Evolutionary conservation across 768 basidiomycete species (phyloP), one percentile per base, ranked within the genome.

Genomic region (Kwoniella sp.): DNA sequence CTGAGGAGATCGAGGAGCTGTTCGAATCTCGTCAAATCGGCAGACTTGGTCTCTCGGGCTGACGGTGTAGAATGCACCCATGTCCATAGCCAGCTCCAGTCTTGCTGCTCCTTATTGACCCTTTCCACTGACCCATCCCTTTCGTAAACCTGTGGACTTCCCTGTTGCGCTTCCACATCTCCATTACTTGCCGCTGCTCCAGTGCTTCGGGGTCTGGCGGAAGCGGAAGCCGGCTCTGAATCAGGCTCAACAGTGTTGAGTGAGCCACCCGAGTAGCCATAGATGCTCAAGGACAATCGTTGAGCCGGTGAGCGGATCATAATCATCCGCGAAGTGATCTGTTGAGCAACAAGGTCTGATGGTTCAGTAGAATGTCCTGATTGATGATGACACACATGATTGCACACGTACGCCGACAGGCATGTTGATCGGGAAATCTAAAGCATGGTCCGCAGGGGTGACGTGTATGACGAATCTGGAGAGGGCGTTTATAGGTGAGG

Each of bases 291-390:
- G 3, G 67, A 71, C 2, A 75, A n/a, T 12, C 30, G 30, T 37
- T 69, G 37, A 20, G 64, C 69, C 1, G 74, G 74, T 8, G 71
- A 59, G 28, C 58, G 58, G 0, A 75, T 47, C 38, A 69, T 62
- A 23, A 75, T 55, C 47, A 75, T 48, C 1, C 74, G 68, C 11
- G 74, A 71, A 5, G 74, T 65, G 30, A 75, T 67, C 74, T 75
- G 31, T 26, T 11, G 17, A 31, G 7, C 48, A 28, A 28, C 7
- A 55, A n/a, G n/a, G n/a, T n/a, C n/a, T n/a, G 30, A 34, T 55
- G 20, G 45, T 59, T n/a, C n/a, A 37, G 13, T 37, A 13, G 34
- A 37, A 37, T 37, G 34, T 5, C 7, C 5, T 37, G 34, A 37
- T 37, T 54, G 23, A 54, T 15, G 26, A 29, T 23, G 3, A 54